These are phyloP conservation scores for Triticum turgidum DNA, from an alignment of 176 grass and related monocot species.

Conservation along the genomic window DNA sequence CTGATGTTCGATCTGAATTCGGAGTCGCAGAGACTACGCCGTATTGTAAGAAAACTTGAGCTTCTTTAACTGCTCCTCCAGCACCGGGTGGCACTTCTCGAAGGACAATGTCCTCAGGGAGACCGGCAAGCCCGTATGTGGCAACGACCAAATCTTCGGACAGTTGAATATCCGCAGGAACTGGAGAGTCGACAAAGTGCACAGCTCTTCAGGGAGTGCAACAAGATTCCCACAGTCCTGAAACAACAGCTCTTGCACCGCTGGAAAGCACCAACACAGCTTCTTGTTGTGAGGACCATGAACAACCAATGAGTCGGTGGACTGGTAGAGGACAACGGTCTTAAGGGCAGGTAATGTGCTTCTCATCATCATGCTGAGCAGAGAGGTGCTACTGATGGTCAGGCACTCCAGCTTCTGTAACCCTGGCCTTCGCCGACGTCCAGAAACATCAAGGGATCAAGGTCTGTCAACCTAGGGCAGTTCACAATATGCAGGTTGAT, in stretches of 20 bases:
- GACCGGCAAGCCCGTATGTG: conserved; percentile 22
- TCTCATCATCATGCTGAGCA: conserved; percentile 25
- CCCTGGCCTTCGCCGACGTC: background rate
- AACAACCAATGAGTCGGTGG: background rate
- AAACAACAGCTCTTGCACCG: conserved; percentile 18
- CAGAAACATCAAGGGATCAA: conserved; percentile 1
- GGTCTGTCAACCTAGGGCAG: conserved; percentile 11
- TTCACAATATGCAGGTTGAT: conserved; percentile 25
- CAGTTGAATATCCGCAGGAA: conserved; percentile 14
- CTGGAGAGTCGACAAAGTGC: conserved; percentile 23
- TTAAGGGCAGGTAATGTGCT: background rate
- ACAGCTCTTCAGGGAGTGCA: conserved; percentile 24
- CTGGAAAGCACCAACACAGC: background rate
- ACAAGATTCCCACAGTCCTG: conserved; percentile 26
- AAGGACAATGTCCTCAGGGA: conserved; percentile 9
- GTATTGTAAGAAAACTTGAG: background rate
- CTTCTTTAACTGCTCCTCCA: conserved; percentile 24
- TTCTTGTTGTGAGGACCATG: background rate
- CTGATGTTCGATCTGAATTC: background rate
- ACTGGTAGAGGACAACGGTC: conserved; percentile 12
- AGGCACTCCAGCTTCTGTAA: conserved; percentile 15
- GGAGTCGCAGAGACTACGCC: background rate
- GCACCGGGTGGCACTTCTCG: conserved; percentile 25
- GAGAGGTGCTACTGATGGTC: background rate
- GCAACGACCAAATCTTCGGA: conserved; percentile 21